Percentiles rank a stretch among this genome's conserved stretches.
Conservation (phyloP, 164 flowering plant genomes). For the Malania oleifera region DNA sequence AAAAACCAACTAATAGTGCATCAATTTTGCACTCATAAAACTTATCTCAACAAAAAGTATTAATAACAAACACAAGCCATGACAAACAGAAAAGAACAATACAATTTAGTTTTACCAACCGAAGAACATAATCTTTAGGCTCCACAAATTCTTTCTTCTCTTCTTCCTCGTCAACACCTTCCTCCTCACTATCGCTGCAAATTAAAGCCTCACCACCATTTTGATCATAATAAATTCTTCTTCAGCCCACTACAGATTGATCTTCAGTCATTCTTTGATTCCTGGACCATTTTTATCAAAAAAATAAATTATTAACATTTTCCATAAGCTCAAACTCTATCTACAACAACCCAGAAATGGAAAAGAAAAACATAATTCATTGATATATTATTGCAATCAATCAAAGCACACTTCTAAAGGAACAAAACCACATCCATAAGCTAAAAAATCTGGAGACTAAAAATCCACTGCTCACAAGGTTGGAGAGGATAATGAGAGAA, state of each 20-base stretch:
- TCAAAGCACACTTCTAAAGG: too few relatives aligned
- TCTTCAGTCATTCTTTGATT: constrained; percentile 99
- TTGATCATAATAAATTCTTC: constrained; percentile 96
- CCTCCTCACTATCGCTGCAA: constrained; percentile 99
- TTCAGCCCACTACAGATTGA: constrained; percentile 92
- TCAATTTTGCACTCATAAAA: too few relatives aligned
- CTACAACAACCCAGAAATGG: too few relatives aligned
- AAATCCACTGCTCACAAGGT: too few relatives aligned
- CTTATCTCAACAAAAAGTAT: background rate
- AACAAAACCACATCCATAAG: too few relatives aligned
- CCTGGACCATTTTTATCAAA: constrained; percentile 39
- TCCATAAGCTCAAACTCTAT: too few relatives aligned
- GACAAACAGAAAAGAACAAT: too few relatives aligned
- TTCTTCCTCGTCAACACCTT: constrained; percentile 74
- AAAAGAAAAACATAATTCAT: too few relatives aligned
- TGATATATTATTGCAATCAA: too few relatives aligned
- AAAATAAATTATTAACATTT: too few relatives aligned
- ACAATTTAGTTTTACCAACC: constrained; percentile 54
- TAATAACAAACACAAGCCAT: background rate
- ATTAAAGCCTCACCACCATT: constrained; percentile 96
- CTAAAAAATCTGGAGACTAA: too few relatives aligned
- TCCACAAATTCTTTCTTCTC: constrained; percentile 72
- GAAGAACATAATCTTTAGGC: constrained; percentile 75
- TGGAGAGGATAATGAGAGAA: too few relatives aligned
- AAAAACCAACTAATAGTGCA: background rate